These are phyloP conservation scores for Russula olivacea DNA, from an alignment of 768 basidiomycete genomes.

Conservation along the genomic window DNA sequence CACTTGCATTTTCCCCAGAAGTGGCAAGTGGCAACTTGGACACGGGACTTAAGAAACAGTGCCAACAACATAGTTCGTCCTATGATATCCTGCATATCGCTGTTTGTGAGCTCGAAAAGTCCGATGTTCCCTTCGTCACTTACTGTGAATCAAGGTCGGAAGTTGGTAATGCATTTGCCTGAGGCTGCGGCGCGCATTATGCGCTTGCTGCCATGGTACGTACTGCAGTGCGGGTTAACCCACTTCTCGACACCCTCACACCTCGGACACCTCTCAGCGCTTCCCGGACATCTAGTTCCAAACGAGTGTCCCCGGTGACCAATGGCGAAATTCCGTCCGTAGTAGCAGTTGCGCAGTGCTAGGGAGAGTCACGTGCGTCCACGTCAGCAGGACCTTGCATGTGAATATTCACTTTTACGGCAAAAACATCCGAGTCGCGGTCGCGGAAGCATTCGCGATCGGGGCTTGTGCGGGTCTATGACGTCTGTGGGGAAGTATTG, in stretches of 20 bases:
- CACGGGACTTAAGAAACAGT: too few species aligned
- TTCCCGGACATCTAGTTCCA: not conserved
- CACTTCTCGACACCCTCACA: too few species aligned
- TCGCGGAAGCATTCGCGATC: not conserved
- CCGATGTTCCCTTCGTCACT: not conserved
- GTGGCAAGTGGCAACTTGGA: not conserved
- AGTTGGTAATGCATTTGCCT: not conserved
- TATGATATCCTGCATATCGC: not conserved
- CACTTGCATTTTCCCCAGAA: not conserved
- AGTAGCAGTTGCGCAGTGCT: too few species aligned
- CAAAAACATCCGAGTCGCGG: not conserved
- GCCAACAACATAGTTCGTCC: not conserved
- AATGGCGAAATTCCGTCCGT: not conserved
- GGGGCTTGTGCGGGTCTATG: not conserved
- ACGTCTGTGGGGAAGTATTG: too few species aligned
- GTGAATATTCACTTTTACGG: too few species aligned
- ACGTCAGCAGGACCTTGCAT: not conserved
- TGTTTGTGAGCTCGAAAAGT: not conserved
- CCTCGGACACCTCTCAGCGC: not conserved
- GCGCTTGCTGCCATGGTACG: too few species aligned
- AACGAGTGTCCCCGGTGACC: not conserved
- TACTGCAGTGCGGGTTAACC: too few species aligned
- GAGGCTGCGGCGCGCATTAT: not conserved
- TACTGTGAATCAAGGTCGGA: not conserved
- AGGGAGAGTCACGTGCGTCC: not conserved